Evolutionary conservation across 306 rosid species (phyloP).

Genomic region (cucumber (Cucumis sativus)): Cucumber_9930_V3 NC_026657.2:29305501-29306000

Average conservation of each 20-base stretch:
- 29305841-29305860: neutral
- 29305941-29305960: neutral
- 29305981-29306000: neutral
- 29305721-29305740: neutral
- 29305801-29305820: neutral
- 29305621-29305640: neutral
- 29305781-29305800: neutral
- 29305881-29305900: neutral
- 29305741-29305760: neutral
- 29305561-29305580: neutral
- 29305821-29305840: neutral
- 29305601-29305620: neutral
- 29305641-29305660: constrained; percentile 1
- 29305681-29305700: constrained; percentile 5
- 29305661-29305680: neutral
- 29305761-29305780: neutral
- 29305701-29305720: constrained; percentile 5
- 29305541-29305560: neutral
- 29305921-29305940: neutral
- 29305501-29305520: neutral
- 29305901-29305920: neutral
- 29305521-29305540: neutral
- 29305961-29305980: neutral
- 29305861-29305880: neutral
- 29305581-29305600: neutral